These are phyloP conservation scores for Aspergillus affinis DNA, from an alignment of 495 filamentous ascomycete genomes.

Conservation along the genomic window DNA sequence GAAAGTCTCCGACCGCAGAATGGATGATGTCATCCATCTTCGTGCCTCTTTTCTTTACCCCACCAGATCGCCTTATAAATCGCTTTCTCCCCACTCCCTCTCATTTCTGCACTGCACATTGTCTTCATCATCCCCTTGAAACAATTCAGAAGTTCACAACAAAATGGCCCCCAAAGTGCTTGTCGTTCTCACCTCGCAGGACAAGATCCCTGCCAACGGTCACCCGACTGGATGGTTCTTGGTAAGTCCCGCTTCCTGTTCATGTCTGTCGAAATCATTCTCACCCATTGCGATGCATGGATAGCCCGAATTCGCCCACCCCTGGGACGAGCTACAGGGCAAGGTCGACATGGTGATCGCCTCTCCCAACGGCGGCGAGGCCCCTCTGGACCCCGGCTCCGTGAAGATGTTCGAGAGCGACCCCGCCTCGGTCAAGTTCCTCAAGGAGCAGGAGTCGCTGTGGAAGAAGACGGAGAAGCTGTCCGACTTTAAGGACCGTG, in stretches of 20 bases:
- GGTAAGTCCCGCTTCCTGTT: constrained; percentile 29
- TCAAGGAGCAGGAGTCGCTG: constrained; percentile 48
- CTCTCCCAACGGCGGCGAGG: constrained; percentile 65
- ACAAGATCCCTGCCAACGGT: constrained; percentile 48
- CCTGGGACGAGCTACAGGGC: constrained; percentile 58
- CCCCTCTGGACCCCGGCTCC: constrained; percentile 65
- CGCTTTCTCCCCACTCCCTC: background rate
- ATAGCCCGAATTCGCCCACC: constrained; percentile 72
- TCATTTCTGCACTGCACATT: background rate
- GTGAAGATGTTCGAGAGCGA: constrained; percentile 61
- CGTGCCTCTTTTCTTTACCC: background rate
- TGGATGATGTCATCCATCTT: constrained; percentile 8
- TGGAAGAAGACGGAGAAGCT: constrained; percentile 65
- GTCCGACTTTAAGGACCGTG: constrained; percentile 47
- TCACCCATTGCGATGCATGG: background rate
- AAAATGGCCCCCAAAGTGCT: constrained; percentile 56
- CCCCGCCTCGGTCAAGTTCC: constrained; percentile 49
- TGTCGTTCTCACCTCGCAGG: constrained; percentile 63
- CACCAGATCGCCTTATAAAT: too few relatives aligned
- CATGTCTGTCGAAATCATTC: background rate
- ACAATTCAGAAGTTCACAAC: too few relatives aligned
- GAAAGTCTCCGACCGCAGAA: background rate
- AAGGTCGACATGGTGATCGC: constrained; percentile 58
- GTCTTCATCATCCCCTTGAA: background rate
- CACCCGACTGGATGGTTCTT: constrained; percentile 66